Evolutionary conservation across 2,329 filamentous ascomycete genomes (phyloP), one percentile per base, ranked within the genome.

Genomic region (Leptographium procerum): DNA sequence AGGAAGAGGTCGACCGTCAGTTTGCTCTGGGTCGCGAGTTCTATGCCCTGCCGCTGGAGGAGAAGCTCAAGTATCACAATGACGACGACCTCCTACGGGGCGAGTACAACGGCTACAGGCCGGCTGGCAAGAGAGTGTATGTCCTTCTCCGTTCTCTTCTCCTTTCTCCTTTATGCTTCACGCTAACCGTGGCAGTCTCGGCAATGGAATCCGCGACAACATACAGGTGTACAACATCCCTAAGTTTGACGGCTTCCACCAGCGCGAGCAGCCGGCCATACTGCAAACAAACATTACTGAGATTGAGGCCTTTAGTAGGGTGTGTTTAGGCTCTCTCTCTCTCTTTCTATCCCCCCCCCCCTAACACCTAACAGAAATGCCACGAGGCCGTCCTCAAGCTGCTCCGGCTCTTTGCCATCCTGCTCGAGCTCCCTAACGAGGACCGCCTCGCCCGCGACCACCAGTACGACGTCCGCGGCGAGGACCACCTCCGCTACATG

Each of bases 401-500:
- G 58, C 72, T 85, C 13, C 73, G 74, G 0, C 74, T 85, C n/a
- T 80, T 85, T 57, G 80, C 82, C 7, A 77, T 83, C 56, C 69
- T 83, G 1, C 73, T 85, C 0, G 74, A 85, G 64, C 71, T 86
- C 0, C 77, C 81, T n/a, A n/a, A n/a, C 40, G 80, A 84, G 64
- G 76, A 83, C 3, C 75, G 78, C 55, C 73, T 85, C 4, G 74
- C 80, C 7, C 73, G 74, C 4, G 72, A 77, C 52, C 82, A 85
- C 64, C 71, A 70, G 1, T 85, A 83, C 63, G 75, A 82, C 3
- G 70, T 75, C 50, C 72, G 76, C 26, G 74, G 76, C 31, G 80
- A 83, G 59, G 77, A 80, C 56, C 80, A 84, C 63, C 72, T 83
- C 45, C 76, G 82, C 13, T 83, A 83, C 68, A 83, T 83, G 80